Evolutionary conservation across 2,329 filamentous ascomycete species (phyloP).

Genomic region (Madurella mycetomatis): DNA sequence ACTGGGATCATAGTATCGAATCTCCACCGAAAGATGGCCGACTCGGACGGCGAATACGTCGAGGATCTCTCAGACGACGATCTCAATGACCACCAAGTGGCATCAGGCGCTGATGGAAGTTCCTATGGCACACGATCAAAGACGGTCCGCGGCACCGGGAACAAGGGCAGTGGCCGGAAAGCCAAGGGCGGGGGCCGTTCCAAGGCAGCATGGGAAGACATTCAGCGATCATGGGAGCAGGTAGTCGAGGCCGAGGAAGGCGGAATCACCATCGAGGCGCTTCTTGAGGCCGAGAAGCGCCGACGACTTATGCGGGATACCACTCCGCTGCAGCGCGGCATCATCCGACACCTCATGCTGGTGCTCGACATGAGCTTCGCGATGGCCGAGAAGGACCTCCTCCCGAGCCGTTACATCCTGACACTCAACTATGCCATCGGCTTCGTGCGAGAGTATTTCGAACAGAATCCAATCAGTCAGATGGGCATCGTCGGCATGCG

Average conservation of each 20-base stretch:
- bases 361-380: slow-evolving; percentile 89
- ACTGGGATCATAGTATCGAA: background rate
- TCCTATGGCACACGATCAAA: slow-evolving; percentile 30
- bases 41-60: slow-evolving; percentile 69
- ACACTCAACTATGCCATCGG: slow-evolving; percentile 77
- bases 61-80: slow-evolving; percentile 64
- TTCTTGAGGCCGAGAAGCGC: slow-evolving; percentile 78
- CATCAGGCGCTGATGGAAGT: slow-evolving; percentile 34
- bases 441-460: slow-evolving; percentile 92
- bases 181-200: slow-evolving; percentile 32
- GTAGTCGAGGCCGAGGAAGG: slow-evolving; percentile 77
- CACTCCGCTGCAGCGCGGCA: slow-evolving; percentile 90
- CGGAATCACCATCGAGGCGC: slow-evolving; percentile 68
- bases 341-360: slow-evolving; percentile 92
- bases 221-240: slow-evolving; percentile 66
- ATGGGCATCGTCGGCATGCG: slow-evolving; percentile 89
- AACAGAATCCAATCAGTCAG: slow-evolving; percentile 97
- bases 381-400: slow-evolving; percentile 92
- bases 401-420: slow-evolving; percentile 80
- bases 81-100: slow-evolving; percentile 47
- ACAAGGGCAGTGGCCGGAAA: slow-evolving; percentile 25
- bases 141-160: slow-evolving; percentile 21
- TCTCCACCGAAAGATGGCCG: slow-evolving; percentile 50
- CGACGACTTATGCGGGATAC: slow-evolving; percentile 82
- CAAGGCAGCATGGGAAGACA: slow-evolving; percentile 61